Conservation (phyloP, 2,329 filamentous ascomycete genomes). For the Lachnellula suecica region DNA sequence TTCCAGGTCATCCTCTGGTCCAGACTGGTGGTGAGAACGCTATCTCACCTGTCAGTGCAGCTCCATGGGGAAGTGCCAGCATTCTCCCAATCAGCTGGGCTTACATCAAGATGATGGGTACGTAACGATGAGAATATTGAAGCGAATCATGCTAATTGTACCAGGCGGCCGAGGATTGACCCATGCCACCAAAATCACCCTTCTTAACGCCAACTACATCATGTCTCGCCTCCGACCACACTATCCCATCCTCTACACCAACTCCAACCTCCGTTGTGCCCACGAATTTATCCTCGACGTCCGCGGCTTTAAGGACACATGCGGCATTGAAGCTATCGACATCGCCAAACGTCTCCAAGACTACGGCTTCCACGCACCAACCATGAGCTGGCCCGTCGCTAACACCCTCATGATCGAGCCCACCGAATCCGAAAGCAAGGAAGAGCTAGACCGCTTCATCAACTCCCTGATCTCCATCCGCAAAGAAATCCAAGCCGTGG, state of each 20-base stretch:
- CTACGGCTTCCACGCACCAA: slow-evolving; percentile 95
- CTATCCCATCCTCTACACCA: slow-evolving; percentile 93
- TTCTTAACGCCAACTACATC: slow-evolving; percentile 98
- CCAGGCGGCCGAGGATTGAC: slow-evolving; percentile 69
- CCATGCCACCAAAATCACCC: slow-evolving; percentile 84
- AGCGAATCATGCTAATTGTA: slow-evolving; percentile 12
- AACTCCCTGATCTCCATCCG: slow-evolving; percentile 87
- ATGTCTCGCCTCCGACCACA: slow-evolving; percentile 81
- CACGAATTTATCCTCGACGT: slow-evolving; percentile 97
- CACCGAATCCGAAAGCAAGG: slow-evolving; percentile 89
- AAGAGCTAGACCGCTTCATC: slow-evolving; percentile 90
- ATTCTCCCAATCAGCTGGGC: slow-evolving; percentile 94
- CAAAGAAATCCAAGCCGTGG: slow-evolving; percentile 78
- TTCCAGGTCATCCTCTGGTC: slow-evolving; percentile 67
- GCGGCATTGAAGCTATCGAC: slow-evolving; percentile 87
- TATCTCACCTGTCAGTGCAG: slow-evolving; percentile 75
- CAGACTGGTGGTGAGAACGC: slow-evolving; percentile 54
- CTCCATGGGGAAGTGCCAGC: slow-evolving; percentile 83
- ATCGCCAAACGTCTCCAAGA: slow-evolving; percentile 96
- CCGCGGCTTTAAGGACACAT: slow-evolving; percentile 78
- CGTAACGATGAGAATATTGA: slow-evolving; percentile 16
- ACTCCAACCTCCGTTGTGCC: slow-evolving; percentile 81
- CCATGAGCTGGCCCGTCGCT: slow-evolving; percentile 94
- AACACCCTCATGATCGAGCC: slow-evolving; percentile 99
- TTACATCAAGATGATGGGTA: slow-evolving; percentile 93